Evolutionary conservation across 495 filamentous ascomycete genomes (phyloP).

Genomic region (Lichina pygmaea): DNA sequence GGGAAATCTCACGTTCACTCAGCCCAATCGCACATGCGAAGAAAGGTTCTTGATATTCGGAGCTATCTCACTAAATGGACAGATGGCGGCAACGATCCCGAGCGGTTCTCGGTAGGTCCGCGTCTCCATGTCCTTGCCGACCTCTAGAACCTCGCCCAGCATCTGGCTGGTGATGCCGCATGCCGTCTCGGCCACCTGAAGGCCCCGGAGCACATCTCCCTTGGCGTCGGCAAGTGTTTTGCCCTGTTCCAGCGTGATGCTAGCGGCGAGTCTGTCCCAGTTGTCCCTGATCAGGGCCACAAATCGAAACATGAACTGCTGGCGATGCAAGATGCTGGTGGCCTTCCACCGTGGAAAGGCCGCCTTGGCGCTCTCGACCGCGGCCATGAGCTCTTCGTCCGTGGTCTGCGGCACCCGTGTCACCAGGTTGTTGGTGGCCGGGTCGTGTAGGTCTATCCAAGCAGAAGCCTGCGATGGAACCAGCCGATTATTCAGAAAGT

Average conservation of each 20-base stretch:
- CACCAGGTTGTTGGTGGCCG: conserved; percentile 91
- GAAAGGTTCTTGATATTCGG: neutral
- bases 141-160: conserved; percentile 83
- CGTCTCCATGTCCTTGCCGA: conserved; percentile 98
- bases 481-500: conserved; percentile 85
- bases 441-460: conserved; percentile 87
- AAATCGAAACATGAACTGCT: conserved; percentile 97
- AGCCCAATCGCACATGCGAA: neutral
- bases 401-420: conserved; percentile 95
- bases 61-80: conserved; percentile 67
- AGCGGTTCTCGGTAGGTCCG: conserved; percentile 76
- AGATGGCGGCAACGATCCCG: conserved; percentile 88
- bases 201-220: conserved; percentile 80
- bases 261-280: conserved; percentile 87
- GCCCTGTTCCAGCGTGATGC: conserved; percentile 92
- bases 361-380: conserved; percentile 64
- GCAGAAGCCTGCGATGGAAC: conserved; percentile 40
- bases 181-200: conserved; percentile 92
- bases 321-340: conserved; percentile 58
- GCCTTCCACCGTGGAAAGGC: conserved; percentile 74
- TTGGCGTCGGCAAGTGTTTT: conserved; percentile 93
- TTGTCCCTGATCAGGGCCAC: conserved; percentile 70
- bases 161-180: conserved; percentile 86
- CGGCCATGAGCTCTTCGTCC: conserved; percentile 64
- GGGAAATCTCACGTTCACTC: conserved; percentile 44